Percentiles rank a stretch among this genome's conserved stretches.
These are phyloP conservation scores for Pseudonitzschia delicatissima DNA, from an alignment of 108 stramenopile species.

Conservation along the genomic window DNA sequence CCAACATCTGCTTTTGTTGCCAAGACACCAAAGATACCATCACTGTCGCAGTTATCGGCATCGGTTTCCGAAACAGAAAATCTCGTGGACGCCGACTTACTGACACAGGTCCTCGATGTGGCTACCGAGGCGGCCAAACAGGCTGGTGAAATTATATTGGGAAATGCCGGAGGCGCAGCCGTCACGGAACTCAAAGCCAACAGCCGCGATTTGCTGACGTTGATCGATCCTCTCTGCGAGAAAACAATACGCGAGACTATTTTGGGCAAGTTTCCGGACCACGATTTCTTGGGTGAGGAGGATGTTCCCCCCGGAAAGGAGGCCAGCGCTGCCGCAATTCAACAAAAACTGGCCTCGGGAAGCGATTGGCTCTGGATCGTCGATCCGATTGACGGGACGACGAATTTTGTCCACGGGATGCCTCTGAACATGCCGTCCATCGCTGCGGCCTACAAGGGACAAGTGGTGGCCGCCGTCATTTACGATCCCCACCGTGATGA, in stretches of 20 bases:
- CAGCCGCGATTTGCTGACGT: constrained; percentile 83
- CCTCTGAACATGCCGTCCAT: constrained; percentile 63
- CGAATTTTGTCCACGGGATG: constrained; percentile 78
- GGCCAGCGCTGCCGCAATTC: constrained; percentile 50
- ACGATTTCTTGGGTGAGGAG: constrained; percentile 77
- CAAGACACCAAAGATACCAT: no score
- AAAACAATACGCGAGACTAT: constrained; percentile 56
- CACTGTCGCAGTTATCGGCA: not conserved
- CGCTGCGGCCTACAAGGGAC: constrained; percentile 42
- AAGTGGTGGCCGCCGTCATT: constrained; percentile 68
- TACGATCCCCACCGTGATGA: constrained; percentile 75
- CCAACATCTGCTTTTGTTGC: no score
- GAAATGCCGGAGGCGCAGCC: constrained; percentile 68
- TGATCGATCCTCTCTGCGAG: constrained; percentile 86
- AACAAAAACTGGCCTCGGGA: constrained; percentile 20
- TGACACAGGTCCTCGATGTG: constrained; percentile 47
- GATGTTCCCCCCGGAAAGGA: constrained; percentile 46
- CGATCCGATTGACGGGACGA: constrained; percentile 80
- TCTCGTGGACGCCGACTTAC: constrained; percentile 7
- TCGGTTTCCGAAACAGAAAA: not conserved
- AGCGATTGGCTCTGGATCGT: constrained; percentile 60
- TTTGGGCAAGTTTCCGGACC: constrained; percentile 44
- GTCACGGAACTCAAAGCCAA: constrained; percentile 80
- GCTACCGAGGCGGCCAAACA: constrained; percentile 66
- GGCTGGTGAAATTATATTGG: constrained; percentile 75